phyloP scores from a whole-genome alignment of 225 moss, liverwort and hornwort genomes.

The Polytrichum formosum region DNA sequence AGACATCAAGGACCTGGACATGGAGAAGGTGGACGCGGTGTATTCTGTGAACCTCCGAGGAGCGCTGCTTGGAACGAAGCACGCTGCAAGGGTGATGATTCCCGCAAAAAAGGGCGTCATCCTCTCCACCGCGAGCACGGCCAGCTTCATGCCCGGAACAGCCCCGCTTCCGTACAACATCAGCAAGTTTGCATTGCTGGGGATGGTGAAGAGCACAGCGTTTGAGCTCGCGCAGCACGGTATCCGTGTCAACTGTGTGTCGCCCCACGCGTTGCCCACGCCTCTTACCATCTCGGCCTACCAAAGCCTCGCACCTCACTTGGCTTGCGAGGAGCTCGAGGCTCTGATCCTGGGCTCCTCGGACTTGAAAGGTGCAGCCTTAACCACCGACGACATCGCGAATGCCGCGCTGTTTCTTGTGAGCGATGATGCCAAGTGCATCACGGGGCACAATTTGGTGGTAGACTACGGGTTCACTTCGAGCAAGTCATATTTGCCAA shows the following conservation, averaged over 20 bases:
- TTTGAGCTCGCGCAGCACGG: slow-evolving; percentile 8
- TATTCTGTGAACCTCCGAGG: slow-evolving; percentile 25
- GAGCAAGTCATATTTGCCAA: not conserved
- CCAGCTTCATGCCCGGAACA: slow-evolving; percentile 9
- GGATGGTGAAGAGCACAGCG: slow-evolving; percentile 2
- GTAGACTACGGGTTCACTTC: slow-evolving; percentile 29
- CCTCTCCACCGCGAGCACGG: slow-evolving; percentile 24
- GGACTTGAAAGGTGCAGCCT: slow-evolving; percentile 2
- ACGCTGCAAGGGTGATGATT: slow-evolving; percentile 37
- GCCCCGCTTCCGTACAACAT: slow-evolving; percentile 14
- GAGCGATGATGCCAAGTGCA: slow-evolving; percentile 15
- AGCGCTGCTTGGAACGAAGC: slow-evolving; percentile 32
- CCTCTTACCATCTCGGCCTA: not conserved
- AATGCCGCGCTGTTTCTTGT: slow-evolving; percentile 18
- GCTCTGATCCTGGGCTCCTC: not conserved
- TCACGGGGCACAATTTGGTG: slow-evolving; percentile 21
- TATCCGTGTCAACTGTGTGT: slow-evolving; percentile 27
- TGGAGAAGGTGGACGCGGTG: slow-evolving; percentile 20
- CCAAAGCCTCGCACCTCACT: not conserved
- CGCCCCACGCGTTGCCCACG: slow-evolving; percentile 8
- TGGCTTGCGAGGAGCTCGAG: not conserved
- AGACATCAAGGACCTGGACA: slow-evolving; percentile 22
- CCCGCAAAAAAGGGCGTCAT: slow-evolving; percentile 21
- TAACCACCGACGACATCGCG: slow-evolving; percentile 12
- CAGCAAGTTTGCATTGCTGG: not conserved